Percentiles rank a stretch among this genome's conserved stretches.
phyloP scores from a whole-genome alignment of 805 yeast genomes.

The Monosporozyma solicola region DNA sequence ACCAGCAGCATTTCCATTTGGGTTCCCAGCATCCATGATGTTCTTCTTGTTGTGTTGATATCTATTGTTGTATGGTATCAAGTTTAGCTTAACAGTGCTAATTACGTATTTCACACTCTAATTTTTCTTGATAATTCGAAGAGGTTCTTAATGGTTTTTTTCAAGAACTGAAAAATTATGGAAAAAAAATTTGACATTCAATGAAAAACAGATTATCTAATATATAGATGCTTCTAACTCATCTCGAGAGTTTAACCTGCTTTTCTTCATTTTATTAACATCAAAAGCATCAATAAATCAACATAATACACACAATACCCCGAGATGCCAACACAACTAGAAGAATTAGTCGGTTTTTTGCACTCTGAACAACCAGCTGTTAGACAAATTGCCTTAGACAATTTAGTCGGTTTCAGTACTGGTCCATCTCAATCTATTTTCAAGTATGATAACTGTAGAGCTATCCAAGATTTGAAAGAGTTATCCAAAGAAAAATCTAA shows the following conservation, averaged over 20 bases:
- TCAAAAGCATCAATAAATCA: not conserved
- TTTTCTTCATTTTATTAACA: not conserved
- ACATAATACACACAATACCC: not conserved
- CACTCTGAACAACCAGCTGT: slow-evolving; percentile 76
- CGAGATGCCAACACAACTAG: slow-evolving; percentile 43
- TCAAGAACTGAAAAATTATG: not conserved
- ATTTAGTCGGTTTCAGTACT: slow-evolving; percentile 70
- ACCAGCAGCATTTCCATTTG: not conserved
- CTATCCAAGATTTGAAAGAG: slow-evolving; percentile 62
- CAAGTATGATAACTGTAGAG: slow-evolving; percentile 56
- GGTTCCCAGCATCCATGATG: not conserved
- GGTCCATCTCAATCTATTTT: slow-evolving; percentile 62
- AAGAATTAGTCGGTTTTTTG: slow-evolving; percentile 65
- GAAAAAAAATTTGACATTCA: not conserved
- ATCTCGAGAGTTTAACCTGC: not conserved
- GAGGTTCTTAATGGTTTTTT: not conserved
- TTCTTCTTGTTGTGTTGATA: not conserved
- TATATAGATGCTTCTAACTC: not conserved
- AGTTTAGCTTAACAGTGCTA: not conserved
- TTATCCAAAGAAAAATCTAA: slow-evolving; percentile 47
- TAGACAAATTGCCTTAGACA: slow-evolving; percentile 74
- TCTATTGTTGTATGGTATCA: not conserved
- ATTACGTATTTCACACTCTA: not conserved
- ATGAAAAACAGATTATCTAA: not conserved
- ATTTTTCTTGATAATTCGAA: not conserved